phyloP scores from a whole-genome alignment of 257 asterid genomes.

The Ligustrum vulgare region DNA sequence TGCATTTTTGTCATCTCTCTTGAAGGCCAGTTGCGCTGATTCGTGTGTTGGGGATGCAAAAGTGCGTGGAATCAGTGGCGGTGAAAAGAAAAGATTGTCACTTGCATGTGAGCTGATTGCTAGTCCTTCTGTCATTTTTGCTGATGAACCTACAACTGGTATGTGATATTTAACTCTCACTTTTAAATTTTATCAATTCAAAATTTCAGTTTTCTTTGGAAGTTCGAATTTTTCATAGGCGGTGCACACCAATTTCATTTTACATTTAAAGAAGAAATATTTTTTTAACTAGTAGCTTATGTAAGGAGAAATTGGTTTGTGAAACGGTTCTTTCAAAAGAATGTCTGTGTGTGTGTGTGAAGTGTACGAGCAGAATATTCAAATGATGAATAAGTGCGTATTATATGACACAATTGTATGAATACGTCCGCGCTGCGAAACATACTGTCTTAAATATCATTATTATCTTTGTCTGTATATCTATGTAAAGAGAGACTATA shows the following conservation, averaged over 20 bases:
- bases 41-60: slow-evolving; percentile 93
- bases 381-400: background rate
- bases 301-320: background rate
- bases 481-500: background rate
- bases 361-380: background rate
- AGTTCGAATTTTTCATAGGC: slow-evolving; percentile 5
- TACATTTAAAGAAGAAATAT: slow-evolving; percentile 11
- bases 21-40: slow-evolving; percentile 90
- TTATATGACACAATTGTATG: background rate
- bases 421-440: background rate
- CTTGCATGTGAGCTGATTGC: slow-evolving; percentile 98
- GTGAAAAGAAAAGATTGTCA: slow-evolving; percentile 92
- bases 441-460: background rate
- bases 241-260: slow-evolving; percentile 9
- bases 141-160: slow-evolving; percentile 98
- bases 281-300: background rate
- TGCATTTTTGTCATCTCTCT: slow-evolving; percentile 29
- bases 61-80: slow-evolving; percentile 98
- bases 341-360: background rate
- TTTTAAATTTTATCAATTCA: slow-evolving; percentile 5
- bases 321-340: background rate
- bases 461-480: background rate
- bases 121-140: slow-evolving; percentile 95
- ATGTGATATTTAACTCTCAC: slow-evolving; percentile 24
- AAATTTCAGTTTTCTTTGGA: slow-evolving; percentile 10